Base-by-base conservation (phyloP, 2,329 filamentous ascomycete species). In the Fusarium burgessii region DNA sequence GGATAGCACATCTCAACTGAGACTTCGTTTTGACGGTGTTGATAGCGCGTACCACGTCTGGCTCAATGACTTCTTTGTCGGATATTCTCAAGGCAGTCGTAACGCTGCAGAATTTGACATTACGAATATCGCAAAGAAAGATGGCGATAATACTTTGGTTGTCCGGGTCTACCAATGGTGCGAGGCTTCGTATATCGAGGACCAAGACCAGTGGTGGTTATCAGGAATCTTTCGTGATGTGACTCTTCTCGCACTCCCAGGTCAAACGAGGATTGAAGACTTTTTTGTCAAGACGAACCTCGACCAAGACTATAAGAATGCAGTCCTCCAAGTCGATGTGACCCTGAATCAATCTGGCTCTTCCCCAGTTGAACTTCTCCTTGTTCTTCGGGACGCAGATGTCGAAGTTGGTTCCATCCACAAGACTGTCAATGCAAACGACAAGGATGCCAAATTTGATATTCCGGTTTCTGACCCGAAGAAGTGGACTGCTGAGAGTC, bases 131-230 rank as follows among this genome's bases (percentile, higher is more conserved):
- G 17, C 4, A 12, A 58, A 65, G 27, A 45, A 59, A 1, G 43
- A 27, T 0, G 13, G 15, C 6, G 62, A 65, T 0, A 65, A 65
- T 6, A 43, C 58, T 6, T 7, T 65, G n/a, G 38, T 65, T 0
- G 62, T 65, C 0, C 40, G 59, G 17, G 62, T 65, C 1, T 65
- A 65, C 20, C 62, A 65, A 18, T 65, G 62, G 62, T 65, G 50
- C 4, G 60, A 65, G 8, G 62, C 50, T 0, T 65, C 62, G 1
- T 65, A 65, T 3, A 65, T 65, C 0, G 62, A 65, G 13, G 62
- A 65, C 15, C 62, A 65, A 17, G 62, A 65, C 17, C 62, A 65
- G 32, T 65, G 62, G 62, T 65, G 62, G 62, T n/a, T 65, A 4
- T 65, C 62, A 8, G 62, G 62, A 10, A 65, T 65, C 7, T 65